Evolutionary conservation across 2,329 filamentous ascomycete species (phyloP).

Genomic region (Mariannaea sp.): DNA sequence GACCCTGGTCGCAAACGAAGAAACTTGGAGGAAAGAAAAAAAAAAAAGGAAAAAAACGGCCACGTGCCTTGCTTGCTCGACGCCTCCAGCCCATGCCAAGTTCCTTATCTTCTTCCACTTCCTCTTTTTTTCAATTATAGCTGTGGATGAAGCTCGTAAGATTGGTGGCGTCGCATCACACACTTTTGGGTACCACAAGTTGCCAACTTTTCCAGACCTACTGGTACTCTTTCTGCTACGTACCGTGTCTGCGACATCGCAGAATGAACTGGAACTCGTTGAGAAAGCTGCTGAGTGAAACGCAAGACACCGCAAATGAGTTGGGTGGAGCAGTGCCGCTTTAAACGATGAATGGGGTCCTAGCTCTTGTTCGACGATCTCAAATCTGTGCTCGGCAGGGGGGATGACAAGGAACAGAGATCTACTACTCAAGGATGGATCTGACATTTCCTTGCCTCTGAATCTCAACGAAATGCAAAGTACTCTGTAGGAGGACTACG

Average conservation of each 20-base stretch:
- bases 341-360: no score
- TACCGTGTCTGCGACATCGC: no score
- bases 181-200: not conserved
- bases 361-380: slow-evolving; percentile 15
- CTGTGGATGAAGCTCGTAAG: no score
- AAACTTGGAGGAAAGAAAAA: slow-evolving; percentile 2
- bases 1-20: slow-evolving; percentile 4
- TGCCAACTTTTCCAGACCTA: not conserved
- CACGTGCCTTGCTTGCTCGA: slow-evolving; percentile 7
- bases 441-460: not conserved
- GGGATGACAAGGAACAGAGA: not conserved
- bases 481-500: no score
- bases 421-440: slow-evolving; percentile 1
- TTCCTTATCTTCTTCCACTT: no score
- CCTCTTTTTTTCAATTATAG: no score
- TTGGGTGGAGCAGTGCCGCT: slow-evolving; percentile 11
- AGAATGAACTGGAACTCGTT: slow-evolving; percentile 29
- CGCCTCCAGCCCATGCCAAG: not conserved
- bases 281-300: slow-evolving; percentile 21
- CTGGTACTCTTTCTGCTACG: no score
- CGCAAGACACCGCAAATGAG: slow-evolving; percentile 1
- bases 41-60: not conserved
- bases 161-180: slow-evolving; percentile 7
- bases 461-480: not conserved
- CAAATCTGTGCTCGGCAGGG: slow-evolving; percentile 21